Evolutionary conservation across 2,329 filamentous ascomycete species (phyloP).

Genomic region (Xylariaceae sp.): DNA sequence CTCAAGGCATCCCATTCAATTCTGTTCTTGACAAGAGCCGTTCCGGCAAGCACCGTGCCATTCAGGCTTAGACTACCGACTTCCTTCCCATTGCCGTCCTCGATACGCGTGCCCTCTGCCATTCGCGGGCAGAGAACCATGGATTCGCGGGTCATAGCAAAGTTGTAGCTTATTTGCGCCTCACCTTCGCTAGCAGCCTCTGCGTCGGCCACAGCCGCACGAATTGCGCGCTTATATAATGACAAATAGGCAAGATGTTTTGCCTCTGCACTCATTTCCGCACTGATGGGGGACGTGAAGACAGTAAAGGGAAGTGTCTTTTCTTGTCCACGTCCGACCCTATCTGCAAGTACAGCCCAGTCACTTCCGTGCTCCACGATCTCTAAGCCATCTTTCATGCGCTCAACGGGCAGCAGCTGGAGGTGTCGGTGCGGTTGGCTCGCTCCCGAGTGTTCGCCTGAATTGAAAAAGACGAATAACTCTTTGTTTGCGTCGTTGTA

Average conservation of each 20-base stretch:
- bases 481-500: constrained; percentile 41
- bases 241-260: constrained; percentile 43
- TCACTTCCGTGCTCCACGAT: constrained; percentile 21
- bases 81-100: constrained; percentile 27
- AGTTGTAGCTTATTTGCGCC: constrained; percentile 59
- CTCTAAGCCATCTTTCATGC: constrained; percentile 55
- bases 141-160: constrained; percentile 52
- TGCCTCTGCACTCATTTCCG: constrained; percentile 34
- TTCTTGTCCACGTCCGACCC: constrained; percentile 25
- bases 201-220: constrained; percentile 17
- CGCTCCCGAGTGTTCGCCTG: constrained; percentile 62
- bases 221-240: constrained; percentile 45
- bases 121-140: constrained; percentile 54
- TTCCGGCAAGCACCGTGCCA: constrained; percentile 61
- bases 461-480: constrained; percentile 67
- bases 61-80: constrained; percentile 51
- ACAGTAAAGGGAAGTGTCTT: constrained; percentile 41
- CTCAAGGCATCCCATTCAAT: constrained; percentile 54
- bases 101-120: constrained; percentile 44
- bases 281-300: constrained; percentile 40
- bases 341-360: constrained; percentile 51
- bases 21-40: constrained; percentile 57
- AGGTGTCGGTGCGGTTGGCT: constrained; percentile 69
- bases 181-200: constrained; percentile 35
- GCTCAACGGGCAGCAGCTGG: constrained; percentile 63